Base-by-base conservation (phyloP, 495 filamentous ascomycete genomes). In the Penicillium manginii region DNA sequence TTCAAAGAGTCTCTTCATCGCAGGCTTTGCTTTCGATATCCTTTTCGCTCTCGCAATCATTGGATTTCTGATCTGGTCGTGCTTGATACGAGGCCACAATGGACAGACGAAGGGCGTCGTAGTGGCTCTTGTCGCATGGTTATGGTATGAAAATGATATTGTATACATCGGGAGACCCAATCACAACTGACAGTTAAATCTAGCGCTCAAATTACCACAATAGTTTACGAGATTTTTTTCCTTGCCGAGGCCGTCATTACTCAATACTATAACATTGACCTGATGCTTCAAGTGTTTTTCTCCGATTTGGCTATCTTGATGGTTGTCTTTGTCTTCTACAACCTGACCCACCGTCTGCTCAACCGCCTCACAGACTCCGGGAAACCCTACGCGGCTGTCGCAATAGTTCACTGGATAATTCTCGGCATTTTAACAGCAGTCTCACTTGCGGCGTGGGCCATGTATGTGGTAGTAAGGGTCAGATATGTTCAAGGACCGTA, bases 201-300 rank as follows among this genome's bases (percentile, higher is more conserved):
- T 23, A 65, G 62, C 6, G 26, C 17, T 22, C 21, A 56, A 23
- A 33, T 59, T 10, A 18, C 31, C 8, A 4, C 5, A 12, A 14
- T 70, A 18, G 48, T 65, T 18, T 52, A 49, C 14, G 54, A 58
- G 29, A 57, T 63, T 23, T 45, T 71, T 10, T 47, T 40, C 37
- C 22, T 71, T 10, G 59, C 69, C 15, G 35, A 62, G 0, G 48
- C 57, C 6, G 39, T n/a, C 9, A 60, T 71, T 26, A 65, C 52
- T 9, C 29, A 60, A 22, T 69, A 67, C 54, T 71, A 63, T 18
- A 21, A 60, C 4, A 64, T 71, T 50, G 42, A 45, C 17, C 29
- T 54, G 4, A 69, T 73, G 57, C 52, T 71, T n/a, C 4, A 49
- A 6, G 21, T 55, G 2, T 61, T 73, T 19, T 73, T 73, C 58